phyloP scores from a whole-genome alignment of 768 basidiomycete genomes.

The Kwoniella bestiolae region DNA sequence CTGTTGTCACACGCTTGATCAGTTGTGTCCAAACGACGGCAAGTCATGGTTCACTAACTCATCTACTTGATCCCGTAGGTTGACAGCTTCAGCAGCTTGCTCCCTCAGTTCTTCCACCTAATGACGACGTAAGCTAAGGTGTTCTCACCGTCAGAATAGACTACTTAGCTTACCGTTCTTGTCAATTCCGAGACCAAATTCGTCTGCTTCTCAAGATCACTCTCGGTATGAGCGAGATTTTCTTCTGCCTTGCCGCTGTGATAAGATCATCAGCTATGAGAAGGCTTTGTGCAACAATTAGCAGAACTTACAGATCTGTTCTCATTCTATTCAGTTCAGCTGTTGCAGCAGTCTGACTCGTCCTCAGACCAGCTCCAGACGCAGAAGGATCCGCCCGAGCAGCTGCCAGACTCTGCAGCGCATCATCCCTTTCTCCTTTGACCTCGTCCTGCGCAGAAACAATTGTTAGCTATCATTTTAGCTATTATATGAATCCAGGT shows the following conservation, averaged over 20 bases:
- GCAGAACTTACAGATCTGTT: conserved; percentile 74
- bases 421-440: conserved; percentile 77
- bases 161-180: conserved; percentile 61
- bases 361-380: conserved; percentile 65
- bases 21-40: not conserved
- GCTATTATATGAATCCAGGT: conserved; percentile 1
- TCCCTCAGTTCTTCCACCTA: conserved; percentile 75
- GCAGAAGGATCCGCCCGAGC: conserved; percentile 60
- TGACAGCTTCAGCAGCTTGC: conserved; percentile 74
- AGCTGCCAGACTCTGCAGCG: conserved; percentile 67
- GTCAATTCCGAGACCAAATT: conserved; percentile 71
- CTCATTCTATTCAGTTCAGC: conserved; percentile 81
- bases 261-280: not conserved
- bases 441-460: conserved; percentile 75
- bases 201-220: conserved; percentile 80
- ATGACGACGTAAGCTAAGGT: not conserved
- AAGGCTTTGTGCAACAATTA: no score
- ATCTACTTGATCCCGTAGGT: conserved; percentile 90
- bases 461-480: not conserved
- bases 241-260: conserved; percentile 91
- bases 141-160: conserved; percentile 7
- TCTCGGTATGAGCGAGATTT: conserved; percentile 77
- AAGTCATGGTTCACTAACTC: conserved; percentile 66
- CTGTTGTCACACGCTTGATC: conserved; percentile 58
- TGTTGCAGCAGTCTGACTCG: conserved; percentile 74